A percentile compares a stretch with the other conserved stretches of the same genome.
phyloP scores from a whole-genome alignment of 768 basidiomycete species.

The Mycena polygramma region DNA sequence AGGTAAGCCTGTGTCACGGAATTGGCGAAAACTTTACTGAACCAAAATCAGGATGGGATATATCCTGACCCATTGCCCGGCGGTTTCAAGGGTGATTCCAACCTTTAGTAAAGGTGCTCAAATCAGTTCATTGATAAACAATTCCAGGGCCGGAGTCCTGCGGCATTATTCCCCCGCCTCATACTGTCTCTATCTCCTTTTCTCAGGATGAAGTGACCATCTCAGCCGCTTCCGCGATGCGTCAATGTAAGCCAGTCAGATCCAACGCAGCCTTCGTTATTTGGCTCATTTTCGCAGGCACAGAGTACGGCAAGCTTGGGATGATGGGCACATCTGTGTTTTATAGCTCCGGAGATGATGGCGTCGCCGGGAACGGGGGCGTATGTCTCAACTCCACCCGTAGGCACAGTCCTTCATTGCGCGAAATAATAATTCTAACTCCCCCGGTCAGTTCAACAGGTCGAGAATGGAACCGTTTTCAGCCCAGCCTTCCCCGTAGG shows the following conservation, averaged over 20 bases:
- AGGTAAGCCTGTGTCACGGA: slow-evolving; percentile 17
- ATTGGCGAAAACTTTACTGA: not conserved
- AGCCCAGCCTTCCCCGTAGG: slow-evolving; percentile 41
- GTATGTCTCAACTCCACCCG: slow-evolving; percentile 41
- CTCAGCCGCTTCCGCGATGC: slow-evolving; percentile 46
- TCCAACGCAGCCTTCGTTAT: not conserved
- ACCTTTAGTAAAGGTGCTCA: not conserved
- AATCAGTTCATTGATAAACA: not conserved
- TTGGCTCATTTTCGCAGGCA: slow-evolving; percentile 7
- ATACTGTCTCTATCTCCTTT: slow-evolving; percentile 50
- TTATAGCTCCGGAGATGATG: slow-evolving; percentile 53
- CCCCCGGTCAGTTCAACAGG: slow-evolving; percentile 28
- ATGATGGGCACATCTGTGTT: slow-evolving; percentile 53
- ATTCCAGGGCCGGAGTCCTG: slow-evolving; percentile 51
- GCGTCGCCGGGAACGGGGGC: slow-evolving; percentile 52
- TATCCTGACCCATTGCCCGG: slow-evolving; percentile 57
- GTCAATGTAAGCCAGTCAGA: slow-evolving; percentile 53
- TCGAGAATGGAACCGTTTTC: slow-evolving; percentile 40
- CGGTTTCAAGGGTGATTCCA: slow-evolving; percentile 51
- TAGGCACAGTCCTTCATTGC: not conserved
- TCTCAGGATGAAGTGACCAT: slow-evolving; percentile 51
- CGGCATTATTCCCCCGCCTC: slow-evolving; percentile 51
- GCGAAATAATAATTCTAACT: no score
- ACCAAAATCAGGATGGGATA: slow-evolving; percentile 45
- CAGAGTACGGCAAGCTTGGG: slow-evolving; percentile 48